Evolutionary conservation across 345 rosid species (phyloP).

Genomic region (Citropsis articulata): DNA sequence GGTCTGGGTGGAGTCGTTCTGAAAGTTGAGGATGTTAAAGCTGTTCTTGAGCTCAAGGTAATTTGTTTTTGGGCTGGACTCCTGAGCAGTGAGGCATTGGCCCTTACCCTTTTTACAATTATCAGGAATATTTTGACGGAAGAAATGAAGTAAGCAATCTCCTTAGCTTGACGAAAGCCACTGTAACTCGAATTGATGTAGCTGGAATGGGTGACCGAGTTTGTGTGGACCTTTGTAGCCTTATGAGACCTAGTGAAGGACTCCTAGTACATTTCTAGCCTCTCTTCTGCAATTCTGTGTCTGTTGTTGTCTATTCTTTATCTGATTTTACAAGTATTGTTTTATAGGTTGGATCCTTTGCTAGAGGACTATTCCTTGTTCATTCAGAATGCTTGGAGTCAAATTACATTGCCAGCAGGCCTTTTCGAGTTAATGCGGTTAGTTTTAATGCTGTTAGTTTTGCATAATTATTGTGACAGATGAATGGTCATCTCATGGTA

Average conservation of each 20-base stretch:
- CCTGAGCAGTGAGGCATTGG: slow-evolving; percentile 15
- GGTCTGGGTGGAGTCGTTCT: slow-evolving; percentile 80
- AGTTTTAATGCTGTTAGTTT: slow-evolving; percentile 76
- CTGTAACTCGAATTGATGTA: slow-evolving; percentile 48
- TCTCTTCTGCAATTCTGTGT: background rate
- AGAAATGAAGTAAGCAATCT: slow-evolving; percentile 55
- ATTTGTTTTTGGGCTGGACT: slow-evolving; percentile 10
- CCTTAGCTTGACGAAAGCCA: slow-evolving; percentile 59
- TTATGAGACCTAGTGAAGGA: slow-evolving; percentile 91
- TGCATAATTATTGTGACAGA: background rate
- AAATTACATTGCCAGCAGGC: slow-evolving; percentile 84
- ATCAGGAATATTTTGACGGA: slow-evolving; percentile 79
- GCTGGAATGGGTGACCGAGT: slow-evolving; percentile 92
- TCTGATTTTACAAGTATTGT: background rate
- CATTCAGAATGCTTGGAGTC: slow-evolving; percentile 91
- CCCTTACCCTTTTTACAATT: slow-evolving; percentile 32
- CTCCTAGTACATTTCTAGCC: slow-evolving; percentile 55
- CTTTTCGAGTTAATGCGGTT: slow-evolving; percentile 90
- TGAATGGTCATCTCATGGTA: background rate
- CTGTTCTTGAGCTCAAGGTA: slow-evolving; percentile 74
- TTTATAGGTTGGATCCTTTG: slow-evolving; percentile 84
- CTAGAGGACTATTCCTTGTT: slow-evolving; percentile 87
- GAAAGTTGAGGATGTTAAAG: slow-evolving; percentile 52
- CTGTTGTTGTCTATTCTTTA: background rate
- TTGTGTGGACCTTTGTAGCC: slow-evolving; percentile 94